Percentiles rank a stretch among this genome's conserved stretches.
Conservation (phyloP, 305 asterid genomes). For the Lippia alba region DNA sequence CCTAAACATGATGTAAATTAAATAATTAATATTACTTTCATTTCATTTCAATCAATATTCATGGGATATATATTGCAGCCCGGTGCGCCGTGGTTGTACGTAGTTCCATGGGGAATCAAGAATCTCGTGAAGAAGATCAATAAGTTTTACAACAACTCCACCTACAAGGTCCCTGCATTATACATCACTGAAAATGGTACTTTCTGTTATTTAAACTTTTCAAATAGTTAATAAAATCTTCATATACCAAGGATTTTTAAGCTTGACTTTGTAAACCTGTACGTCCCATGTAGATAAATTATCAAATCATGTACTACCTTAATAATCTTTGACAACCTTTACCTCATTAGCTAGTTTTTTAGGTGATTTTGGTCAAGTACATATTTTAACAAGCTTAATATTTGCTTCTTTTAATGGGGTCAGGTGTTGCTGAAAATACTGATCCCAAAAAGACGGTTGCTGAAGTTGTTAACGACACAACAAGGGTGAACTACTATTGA, state of each 20-base stretch:
- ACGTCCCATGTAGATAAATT: too few relatives aligned
- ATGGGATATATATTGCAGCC: not conserved
- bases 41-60: not conserved
- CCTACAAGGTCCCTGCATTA: not conserved
- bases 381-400: too few relatives aligned
- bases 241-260: not conserved
- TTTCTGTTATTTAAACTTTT: too few relatives aligned
- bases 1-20: too few relatives aligned
- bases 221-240: not conserved
- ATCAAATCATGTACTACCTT: too few relatives aligned
- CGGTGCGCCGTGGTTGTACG: slow-evolving; percentile 10
- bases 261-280: too few relatives aligned
- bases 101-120: slow-evolving; percentile 15
- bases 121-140: not conserved
- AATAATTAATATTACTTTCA: not conserved
- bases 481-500: slow-evolving; percentile 14
- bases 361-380: too few relatives aligned
- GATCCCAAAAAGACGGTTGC: not conserved
- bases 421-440: slow-evolving; percentile 26
- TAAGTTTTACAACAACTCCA: not conserved
- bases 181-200: slow-evolving; percentile 5
- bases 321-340: too few relatives aligned
- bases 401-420: not conserved
- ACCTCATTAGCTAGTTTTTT: too few relatives aligned
- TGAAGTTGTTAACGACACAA: slow-evolving; percentile 17